Conservation (phyloP, 2,329 filamentous ascomycete genomes). For the Colletotrichum cuscutae region DNA sequence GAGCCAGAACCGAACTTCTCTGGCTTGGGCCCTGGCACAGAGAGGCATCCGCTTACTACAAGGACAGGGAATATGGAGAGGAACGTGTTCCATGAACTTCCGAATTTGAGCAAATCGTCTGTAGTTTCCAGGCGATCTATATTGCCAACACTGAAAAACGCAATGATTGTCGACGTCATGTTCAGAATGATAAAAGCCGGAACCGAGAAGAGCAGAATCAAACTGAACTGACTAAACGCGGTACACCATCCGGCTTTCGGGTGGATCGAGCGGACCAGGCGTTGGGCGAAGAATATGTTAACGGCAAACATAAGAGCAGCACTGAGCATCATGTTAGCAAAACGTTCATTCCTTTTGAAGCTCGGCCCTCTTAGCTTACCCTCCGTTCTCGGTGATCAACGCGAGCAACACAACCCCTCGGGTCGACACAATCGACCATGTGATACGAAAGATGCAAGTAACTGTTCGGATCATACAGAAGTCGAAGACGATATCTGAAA, state of each 20-base stretch:
- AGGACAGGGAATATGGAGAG: conserved; percentile 39
- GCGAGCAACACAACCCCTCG: conserved; percentile 46
- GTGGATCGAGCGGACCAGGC: conserved; percentile 50
- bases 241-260: conserved; percentile 48
- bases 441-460: conserved; percentile 49
- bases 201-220: conserved; percentile 41
- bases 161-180: conserved; percentile 41
- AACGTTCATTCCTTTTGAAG: neutral
- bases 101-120: conserved; percentile 36
- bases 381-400: conserved; percentile 49
- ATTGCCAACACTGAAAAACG: conserved; percentile 39
- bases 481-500: conserved; percentile 48
- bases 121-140: conserved; percentile 25
- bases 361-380: conserved; percentile 33
- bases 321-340: conserved; percentile 31
- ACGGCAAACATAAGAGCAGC: conserved; percentile 47
- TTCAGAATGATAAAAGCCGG: conserved; percentile 44
- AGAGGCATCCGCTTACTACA: conserved; percentile 38
- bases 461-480: conserved; percentile 48
- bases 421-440: conserved; percentile 43
- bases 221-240: conserved; percentile 38
- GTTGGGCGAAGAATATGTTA: conserved; percentile 52
- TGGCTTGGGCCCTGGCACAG: conserved; percentile 41
- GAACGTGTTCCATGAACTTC: conserved; percentile 38
- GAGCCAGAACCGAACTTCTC: conserved; percentile 46